Conservation (phyloP, 2,329 filamentous ascomycete species). For the Fusarium redolens region DNA sequence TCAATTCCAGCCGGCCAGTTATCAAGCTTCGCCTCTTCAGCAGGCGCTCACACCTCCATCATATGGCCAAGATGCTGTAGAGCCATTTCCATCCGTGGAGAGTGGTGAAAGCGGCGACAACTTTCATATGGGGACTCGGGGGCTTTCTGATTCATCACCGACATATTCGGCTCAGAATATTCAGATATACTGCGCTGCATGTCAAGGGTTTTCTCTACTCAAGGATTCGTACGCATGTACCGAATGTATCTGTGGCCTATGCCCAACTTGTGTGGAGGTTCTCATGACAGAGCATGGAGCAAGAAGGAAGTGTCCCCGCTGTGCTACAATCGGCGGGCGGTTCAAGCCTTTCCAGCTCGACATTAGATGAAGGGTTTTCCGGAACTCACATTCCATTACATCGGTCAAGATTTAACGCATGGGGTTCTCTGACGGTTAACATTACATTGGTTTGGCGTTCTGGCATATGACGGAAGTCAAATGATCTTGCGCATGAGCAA, state of each 20-base stretch:
- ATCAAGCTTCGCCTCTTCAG: constrained; percentile 90
- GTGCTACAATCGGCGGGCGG: constrained; percentile 80
- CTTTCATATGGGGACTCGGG: constrained; percentile 75
- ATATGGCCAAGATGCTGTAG: constrained; percentile 73
- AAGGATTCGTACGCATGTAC: constrained; percentile 93
- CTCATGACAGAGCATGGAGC: constrained; percentile 81
- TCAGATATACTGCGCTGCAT: constrained; percentile 93
- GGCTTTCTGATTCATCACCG: constrained; percentile 76
- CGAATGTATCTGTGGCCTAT: constrained; percentile 94
- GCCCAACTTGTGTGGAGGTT: constrained; percentile 86
- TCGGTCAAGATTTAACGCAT: constrained; percentile 16
- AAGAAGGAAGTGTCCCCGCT: constrained; percentile 80
- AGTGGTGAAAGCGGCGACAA: constrained; percentile 78
- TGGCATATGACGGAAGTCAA: constrained; percentile 41
- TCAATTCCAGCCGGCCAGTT: constrained; percentile 72
- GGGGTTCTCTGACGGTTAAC: constrained; percentile 28
- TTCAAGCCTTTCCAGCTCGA: constrained; percentile 90
- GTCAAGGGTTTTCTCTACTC: constrained; percentile 79
- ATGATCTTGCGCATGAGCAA: constrained; percentile 35
- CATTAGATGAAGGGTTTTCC: constrained; percentile 67
- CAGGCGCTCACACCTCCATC: constrained; percentile 88
- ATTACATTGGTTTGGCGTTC: constrained; percentile 44
- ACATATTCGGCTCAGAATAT: constrained; percentile 79
- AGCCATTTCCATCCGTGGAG: constrained; percentile 92
- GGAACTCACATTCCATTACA: constrained; percentile 33